Evolutionary conservation across 257 asterid species (phyloP).

Genomic region (Scutellaria minor): DNA sequence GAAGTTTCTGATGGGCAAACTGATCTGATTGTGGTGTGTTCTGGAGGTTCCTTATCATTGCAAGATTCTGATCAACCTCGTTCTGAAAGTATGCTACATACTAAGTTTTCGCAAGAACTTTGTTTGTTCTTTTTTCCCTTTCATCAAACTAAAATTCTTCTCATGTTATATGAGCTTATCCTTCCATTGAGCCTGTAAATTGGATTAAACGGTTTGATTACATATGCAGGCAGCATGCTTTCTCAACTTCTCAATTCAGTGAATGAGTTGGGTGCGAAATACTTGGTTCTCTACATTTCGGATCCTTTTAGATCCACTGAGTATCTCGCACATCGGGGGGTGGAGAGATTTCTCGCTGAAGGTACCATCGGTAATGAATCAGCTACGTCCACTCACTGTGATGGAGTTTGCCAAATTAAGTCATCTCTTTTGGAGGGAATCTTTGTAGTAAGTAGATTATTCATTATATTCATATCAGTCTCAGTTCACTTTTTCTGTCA

Average conservation of each 20-base stretch:
- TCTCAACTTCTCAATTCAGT: constrained; percentile 66
- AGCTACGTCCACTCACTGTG: constrained; percentile 60
- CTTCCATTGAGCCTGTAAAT: constrained; percentile 21
- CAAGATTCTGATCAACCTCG: constrained; percentile 49
- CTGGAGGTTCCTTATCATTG: constrained; percentile 48
- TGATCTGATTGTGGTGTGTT: constrained; percentile 75
- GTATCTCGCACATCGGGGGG: constrained; percentile 49
- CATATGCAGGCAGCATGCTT: constrained; percentile 71
- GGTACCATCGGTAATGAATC: constrained; percentile 56
- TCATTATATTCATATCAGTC: constrained; percentile 1
- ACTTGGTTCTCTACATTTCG: constrained; percentile 72
- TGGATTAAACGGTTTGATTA: constrained; percentile 34
- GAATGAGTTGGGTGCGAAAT: constrained; percentile 74
- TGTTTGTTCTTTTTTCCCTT: background rate
- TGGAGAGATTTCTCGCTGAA: constrained; percentile 93
- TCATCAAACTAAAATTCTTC: constrained; percentile 21
- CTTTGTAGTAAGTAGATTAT: constrained; percentile 68
- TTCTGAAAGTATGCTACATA: constrained; percentile 63
- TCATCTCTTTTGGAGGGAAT: constrained; percentile 91
- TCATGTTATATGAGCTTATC: constrained; percentile 15
- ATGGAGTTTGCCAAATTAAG: constrained; percentile 90
- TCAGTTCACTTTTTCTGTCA: constrained; percentile 11
- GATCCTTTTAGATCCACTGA: constrained; percentile 67
- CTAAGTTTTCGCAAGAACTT: background rate
- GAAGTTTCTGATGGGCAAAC: constrained; percentile 51